A percentile compares a stretch with the other conserved stretches of the same genome.
These are phyloP conservation scores for Citrus hindsii DNA, from an alignment of 345 rosid species.

Conservation along the genomic window DNA sequence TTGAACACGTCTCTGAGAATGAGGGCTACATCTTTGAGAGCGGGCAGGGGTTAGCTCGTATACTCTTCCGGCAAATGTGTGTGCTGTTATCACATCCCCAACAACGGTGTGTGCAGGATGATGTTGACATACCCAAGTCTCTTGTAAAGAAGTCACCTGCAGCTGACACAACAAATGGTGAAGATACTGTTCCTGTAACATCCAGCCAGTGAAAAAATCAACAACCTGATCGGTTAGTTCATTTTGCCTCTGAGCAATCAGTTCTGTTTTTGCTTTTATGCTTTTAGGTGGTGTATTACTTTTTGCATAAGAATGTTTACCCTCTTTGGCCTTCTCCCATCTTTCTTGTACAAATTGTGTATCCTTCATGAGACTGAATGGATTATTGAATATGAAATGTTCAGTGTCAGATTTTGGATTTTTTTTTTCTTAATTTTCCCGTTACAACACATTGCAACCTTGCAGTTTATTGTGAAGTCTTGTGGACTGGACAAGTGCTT, in stretches of 20 bases:
- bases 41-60: slow-evolving; percentile 65
- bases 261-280: not conserved
- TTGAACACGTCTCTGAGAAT: slow-evolving; percentile 73
- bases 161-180: slow-evolving; percentile 42
- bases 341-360: not conserved
- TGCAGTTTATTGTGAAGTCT: not conserved
- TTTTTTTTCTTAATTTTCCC: too few relatives aligned
- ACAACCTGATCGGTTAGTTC: not conserved
- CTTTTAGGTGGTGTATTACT: not conserved
- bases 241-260: not conserved
- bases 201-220: slow-evolving; percentile 41
- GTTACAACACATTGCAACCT: too few relatives aligned
- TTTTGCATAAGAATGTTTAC: not conserved
- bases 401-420: too few relatives aligned
- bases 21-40: slow-evolving; percentile 88
- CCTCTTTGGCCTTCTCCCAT: not conserved
- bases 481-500: not conserved
- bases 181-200: slow-evolving; percentile 41
- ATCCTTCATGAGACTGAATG: not conserved
- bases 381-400: not conserved
- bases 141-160: slow-evolving; percentile 55
- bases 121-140: slow-evolving; percentile 70
- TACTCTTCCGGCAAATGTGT: slow-evolving; percentile 66
- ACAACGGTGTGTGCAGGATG: slow-evolving; percentile 78
- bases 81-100: slow-evolving; percentile 77